Evolutionary conservation across 208 protist genomes (phyloP).

Genomic region (Acanthamoeba triangularis): DNA sequence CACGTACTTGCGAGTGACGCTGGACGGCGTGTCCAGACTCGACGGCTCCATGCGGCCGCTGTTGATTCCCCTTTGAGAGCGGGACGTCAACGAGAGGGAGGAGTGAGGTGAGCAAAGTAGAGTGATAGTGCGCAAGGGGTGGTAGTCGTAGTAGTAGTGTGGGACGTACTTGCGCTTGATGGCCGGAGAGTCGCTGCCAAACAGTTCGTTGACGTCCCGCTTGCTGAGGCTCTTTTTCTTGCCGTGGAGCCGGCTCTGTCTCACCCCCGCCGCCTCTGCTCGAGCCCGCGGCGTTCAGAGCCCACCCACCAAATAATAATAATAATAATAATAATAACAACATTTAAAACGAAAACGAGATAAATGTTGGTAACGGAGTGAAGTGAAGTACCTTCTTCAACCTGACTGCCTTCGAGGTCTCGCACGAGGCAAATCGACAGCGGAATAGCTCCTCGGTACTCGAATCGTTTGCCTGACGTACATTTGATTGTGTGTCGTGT

Average conservation of each 20-base stretch:
- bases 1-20: not conserved
- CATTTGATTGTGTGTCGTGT: too few relatives aligned
- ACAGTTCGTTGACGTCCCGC: not conserved
- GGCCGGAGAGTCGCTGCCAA: not conserved
- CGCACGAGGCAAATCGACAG: not conserved
- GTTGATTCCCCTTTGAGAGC: not conserved
- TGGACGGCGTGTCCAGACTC: not conserved
- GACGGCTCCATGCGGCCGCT: slow-evolving; percentile 1
- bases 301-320: not conserved
- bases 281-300: not conserved
- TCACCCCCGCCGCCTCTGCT: not conserved
- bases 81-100: not conserved
- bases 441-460: slow-evolving; percentile 1
- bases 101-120: too few relatives aligned
- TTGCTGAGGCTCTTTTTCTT: slow-evolving; percentile 4
- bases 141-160: not conserved
- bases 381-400: not conserved
- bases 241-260: not conserved
- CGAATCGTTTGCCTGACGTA: not conserved
- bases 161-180: not conserved
- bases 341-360: too few relatives aligned
- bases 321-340: too few relatives aligned
- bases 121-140: too few relatives aligned
- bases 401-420: not conserved
- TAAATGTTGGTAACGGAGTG: too few relatives aligned